Base-by-base conservation (phyloP, 176 grass and related monocot species). In the Aegilops umbellulata region DNA sequence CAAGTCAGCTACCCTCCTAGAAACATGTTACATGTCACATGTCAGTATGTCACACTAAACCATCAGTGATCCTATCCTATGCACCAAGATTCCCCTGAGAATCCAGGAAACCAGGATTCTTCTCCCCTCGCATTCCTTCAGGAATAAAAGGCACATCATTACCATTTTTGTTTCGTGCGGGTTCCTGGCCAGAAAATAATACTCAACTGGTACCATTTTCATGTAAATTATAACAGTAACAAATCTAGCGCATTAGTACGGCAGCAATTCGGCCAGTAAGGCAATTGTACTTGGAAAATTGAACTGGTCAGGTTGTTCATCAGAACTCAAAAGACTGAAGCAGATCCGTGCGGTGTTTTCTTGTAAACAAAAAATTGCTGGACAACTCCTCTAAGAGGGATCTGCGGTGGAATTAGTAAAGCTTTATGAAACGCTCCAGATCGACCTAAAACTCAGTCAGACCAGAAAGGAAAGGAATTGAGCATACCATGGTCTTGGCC, bases 401-500 rank as follows among this genome's bases (percentile, higher is more conserved):
- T 22, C 13, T 58, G 12, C 15, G 10, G 68, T 10, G 9, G 27
- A 76, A 17, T 72, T 29, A 3, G 25, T 32, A 2, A 74, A 34
- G 23, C 14, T 58, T 81, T 15, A 65, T 44, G 6, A 60, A 8
- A 32, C 15, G 44, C 36, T 10, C 11, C 5, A 69, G 77, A 77
- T 77, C 16, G 60, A 70, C 27, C 53, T 30, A 30, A 23, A 35
- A 8, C 38, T 61, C 49, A 69, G 16, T 38, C 35, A 4, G 46
- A 47, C 14, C 3, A 16, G 31, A 80, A 61, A 76, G 13, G 24
- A 80, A 69, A 76, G 14, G 9, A 14, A 73, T 4, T 9, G 38
- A 23, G 17, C 20, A 12, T 90, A 97, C 95, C 89, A 86, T 92
- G 78, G 93, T 93, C 80, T 88, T 91, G 66, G 86, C 93, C 16